Conservation (phyloP, 768 basidiomycete species). For the Boletus bicolor region DNA sequence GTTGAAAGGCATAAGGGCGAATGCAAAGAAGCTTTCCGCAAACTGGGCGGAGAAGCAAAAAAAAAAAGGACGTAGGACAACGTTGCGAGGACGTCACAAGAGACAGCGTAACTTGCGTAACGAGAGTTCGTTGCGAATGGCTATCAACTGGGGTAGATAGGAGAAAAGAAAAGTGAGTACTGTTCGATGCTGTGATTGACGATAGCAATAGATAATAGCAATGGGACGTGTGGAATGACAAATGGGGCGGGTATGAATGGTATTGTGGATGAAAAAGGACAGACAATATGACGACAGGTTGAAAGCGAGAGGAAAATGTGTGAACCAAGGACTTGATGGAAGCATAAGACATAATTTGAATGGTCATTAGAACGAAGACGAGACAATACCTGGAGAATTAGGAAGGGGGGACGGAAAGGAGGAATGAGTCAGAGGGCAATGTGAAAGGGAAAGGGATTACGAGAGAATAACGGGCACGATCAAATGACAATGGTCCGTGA, state of each 20-base stretch:
- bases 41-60: slow-evolving; percentile 4
- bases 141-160: slow-evolving; percentile 5
- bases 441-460: not conserved
- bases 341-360: slow-evolving; percentile 17
- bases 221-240: slow-evolving; percentile 24
- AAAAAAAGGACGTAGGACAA: slow-evolving; percentile 5
- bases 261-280: slow-evolving; percentile 3
- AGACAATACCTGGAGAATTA: not conserved
- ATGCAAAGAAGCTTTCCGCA: slow-evolving; percentile 4
- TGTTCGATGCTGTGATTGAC: slow-evolving; percentile 22
- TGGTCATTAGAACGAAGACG: slow-evolving; percentile 18
- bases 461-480: slow-evolving; percentile 1
- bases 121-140: slow-evolving; percentile 16
- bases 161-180: not conserved
- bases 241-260: slow-evolving; percentile 12
- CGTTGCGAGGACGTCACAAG: slow-evolving; percentile 17
- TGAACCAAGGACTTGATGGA: slow-evolving; percentile 1
- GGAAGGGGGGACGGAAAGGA: no score
- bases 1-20: not conserved
- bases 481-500: slow-evolving; percentile 38
- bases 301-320: slow-evolving; percentile 13
- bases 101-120: slow-evolving; percentile 22
- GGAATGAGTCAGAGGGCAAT: no score
- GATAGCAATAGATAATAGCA: slow-evolving; percentile 36
- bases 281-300: slow-evolving; percentile 25